Evolutionary conservation across 768 basidiomycete genomes (phyloP).

Genomic region (Hortiboletus campestris): DNA sequence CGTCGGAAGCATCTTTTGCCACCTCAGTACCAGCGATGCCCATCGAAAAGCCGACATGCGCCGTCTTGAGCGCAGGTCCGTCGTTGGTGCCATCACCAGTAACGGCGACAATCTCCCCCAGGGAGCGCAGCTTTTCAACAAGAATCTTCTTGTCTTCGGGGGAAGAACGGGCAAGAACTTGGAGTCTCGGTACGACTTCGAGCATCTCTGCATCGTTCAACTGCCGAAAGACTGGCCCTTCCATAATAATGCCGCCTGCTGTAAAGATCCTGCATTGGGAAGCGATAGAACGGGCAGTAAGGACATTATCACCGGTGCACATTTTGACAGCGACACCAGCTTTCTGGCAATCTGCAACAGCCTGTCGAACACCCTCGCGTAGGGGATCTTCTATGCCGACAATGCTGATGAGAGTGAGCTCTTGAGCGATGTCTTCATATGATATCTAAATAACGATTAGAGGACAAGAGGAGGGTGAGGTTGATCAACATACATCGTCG

Average conservation of each 20-base stretch:
- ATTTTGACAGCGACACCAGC: conserved; percentile 96
- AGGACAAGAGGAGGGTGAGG: background rate
- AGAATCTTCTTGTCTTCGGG: conserved; percentile 96
- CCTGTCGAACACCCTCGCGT: conserved; percentile 83
- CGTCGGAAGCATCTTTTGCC: conserved; percentile 98
- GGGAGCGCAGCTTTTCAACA: conserved; percentile 80
- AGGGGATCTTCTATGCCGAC: conserved; percentile 97
- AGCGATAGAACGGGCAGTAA: conserved; percentile 95
- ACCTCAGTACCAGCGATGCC: conserved; percentile 96
- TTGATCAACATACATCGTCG: conserved; percentile 50
- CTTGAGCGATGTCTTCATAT: conserved; percentile 63
- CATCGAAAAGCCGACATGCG: conserved; percentile 97
- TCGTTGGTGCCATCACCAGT: conserved; percentile 99
- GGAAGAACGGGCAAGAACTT: conserved; percentile 95
- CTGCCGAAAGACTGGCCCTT: conserved; percentile 90
- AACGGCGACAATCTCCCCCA: conserved; percentile 92
- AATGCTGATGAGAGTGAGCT: conserved; percentile 85
- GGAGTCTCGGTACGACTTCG: conserved; percentile 86
- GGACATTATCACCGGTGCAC: conserved; percentile 97
- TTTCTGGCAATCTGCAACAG: conserved; percentile 80
- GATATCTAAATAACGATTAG: conserved; percentile 47
- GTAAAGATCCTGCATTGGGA: conserved; percentile 95
- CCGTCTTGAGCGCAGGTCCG: conserved; percentile 92
- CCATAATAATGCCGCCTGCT: conserved; percentile 94
- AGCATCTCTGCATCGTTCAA: conserved; percentile 68